phyloP scores from a whole-genome alignment of 2,329 filamentous ascomycete species.

The Trichoderma guizhouense region DNA sequence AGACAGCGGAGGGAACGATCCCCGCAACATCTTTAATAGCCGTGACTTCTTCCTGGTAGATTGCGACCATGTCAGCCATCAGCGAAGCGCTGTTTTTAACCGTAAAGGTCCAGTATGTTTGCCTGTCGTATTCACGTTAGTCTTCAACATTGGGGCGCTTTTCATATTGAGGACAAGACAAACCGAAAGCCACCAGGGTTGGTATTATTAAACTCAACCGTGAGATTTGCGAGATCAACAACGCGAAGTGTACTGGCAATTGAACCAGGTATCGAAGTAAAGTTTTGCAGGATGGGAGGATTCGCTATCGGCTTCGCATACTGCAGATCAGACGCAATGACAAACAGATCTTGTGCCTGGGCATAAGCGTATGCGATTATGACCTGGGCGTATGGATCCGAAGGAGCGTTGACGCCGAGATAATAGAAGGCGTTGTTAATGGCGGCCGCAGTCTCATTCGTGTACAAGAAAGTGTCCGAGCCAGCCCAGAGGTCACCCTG shows the following conservation, averaged over 20 bases:
- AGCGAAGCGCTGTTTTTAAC: conserved; percentile 20
- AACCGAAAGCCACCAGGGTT: conserved; percentile 27
- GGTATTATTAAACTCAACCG: conserved; percentile 23
- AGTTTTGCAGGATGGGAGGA: conserved; percentile 24
- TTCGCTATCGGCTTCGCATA: conserved; percentile 21
- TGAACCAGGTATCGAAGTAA: conserved; percentile 22
- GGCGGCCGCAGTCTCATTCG: conserved; percentile 23
- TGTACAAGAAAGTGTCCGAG: conserved; percentile 29
- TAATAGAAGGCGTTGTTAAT: conserved; percentile 25
- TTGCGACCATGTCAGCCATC: conserved; percentile 25
- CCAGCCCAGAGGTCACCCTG: conserved; percentile 40
- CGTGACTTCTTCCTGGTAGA: conserved; percentile 25
- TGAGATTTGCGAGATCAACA: conserved; percentile 22
- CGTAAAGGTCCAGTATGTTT: conserved; percentile 26
- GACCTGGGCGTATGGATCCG: conserved; percentile 25
- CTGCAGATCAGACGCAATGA: conserved; percentile 23
- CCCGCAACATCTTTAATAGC: conserved; percentile 24
- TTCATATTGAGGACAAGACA: neutral
- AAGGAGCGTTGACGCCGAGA: conserved; percentile 22
- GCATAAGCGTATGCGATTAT: conserved; percentile 26
- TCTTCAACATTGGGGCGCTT: no score
- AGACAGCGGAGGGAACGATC: conserved; percentile 28
- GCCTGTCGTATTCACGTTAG: conserved; percentile 7
- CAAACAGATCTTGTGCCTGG: conserved; percentile 16
- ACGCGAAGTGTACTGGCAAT: conserved; percentile 22